Evolutionary conservation across 2,329 filamentous ascomycete genomes (phyloP).

Genomic region (Colletotrichum sansevieriae): DNA sequence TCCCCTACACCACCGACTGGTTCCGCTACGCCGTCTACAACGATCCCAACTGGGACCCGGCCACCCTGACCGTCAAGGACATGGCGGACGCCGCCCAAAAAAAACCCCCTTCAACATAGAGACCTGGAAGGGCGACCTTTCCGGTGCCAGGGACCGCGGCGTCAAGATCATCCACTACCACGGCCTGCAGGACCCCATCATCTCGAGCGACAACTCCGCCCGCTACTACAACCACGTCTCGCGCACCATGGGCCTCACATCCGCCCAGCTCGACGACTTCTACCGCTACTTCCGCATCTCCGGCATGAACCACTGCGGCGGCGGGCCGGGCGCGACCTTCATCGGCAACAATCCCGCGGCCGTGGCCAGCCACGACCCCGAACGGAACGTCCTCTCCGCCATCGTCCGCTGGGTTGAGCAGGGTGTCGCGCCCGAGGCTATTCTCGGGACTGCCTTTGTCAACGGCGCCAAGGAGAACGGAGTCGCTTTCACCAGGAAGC

Average conservation of each 20-base stretch:
- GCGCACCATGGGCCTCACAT: conserved; percentile 55
- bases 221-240: conserved; percentile 64
- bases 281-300: conserved; percentile 52
- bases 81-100: conserved; percentile 47
- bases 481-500: conserved; percentile 49
- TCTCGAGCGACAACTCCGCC: conserved; percentile 59
- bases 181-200: conserved; percentile 57
- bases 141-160: conserved; percentile 54
- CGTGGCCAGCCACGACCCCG: conserved; percentile 46
- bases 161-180: conserved; percentile 63
- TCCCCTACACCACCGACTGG: conserved; percentile 50
- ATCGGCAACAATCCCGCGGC: conserved; percentile 46
- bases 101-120: conserved; percentile 41
- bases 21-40: conserved; percentile 57
- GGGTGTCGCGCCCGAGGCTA: conserved; percentile 44
- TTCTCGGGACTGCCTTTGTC: conserved; percentile 52
- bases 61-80: conserved; percentile 54
- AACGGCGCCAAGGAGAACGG: conserved; percentile 45
- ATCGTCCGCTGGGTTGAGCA: conserved; percentile 47
- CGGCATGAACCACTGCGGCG: conserved; percentile 49
- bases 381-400: conserved; percentile 48
- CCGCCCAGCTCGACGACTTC: conserved; percentile 51
- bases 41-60: conserved; percentile 53
- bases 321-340: conserved; percentile 46
- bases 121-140: conserved; percentile 46